phyloP scores from a whole-genome alignment of 129 eudicot species.

The Deinandra increscens region DNA sequence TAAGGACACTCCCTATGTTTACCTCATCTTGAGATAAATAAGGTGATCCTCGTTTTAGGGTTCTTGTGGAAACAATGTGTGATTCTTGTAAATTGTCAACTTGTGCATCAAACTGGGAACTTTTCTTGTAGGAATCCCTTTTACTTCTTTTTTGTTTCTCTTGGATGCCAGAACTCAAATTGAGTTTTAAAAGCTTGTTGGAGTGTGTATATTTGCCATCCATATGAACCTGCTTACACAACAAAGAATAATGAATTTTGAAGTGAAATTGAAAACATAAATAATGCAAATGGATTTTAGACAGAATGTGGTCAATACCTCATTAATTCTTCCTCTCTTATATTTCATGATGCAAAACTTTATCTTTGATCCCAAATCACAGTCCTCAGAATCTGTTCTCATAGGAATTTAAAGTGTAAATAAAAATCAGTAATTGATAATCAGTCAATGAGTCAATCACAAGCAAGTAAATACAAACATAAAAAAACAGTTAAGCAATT shows the following conservation, averaged over 20 bases:
- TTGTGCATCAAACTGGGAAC: slow-evolving; percentile 16
- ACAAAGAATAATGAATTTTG: background rate
- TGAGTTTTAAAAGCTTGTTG: slow-evolving; percentile 30
- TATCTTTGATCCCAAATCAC: slow-evolving; percentile 14
- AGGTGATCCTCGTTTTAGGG: slow-evolving; percentile 53
- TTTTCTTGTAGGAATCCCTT: slow-evolving; percentile 25
- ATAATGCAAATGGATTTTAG: background rate
- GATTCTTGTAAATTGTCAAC: slow-evolving; percentile 40
- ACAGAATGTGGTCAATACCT: slow-evolving; percentile 44
- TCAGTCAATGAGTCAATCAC: background rate
- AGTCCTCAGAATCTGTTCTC: slow-evolving; percentile 23
- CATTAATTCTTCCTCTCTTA: slow-evolving; percentile 56
- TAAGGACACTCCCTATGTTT: slow-evolving; percentile 33
- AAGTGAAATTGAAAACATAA: background rate
- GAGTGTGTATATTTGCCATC: slow-evolving; percentile 27
- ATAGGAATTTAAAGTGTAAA: slow-evolving; percentile 10
- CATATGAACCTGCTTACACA: slow-evolving; percentile 38
- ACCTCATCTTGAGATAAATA: slow-evolving; percentile 45
- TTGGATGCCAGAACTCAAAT: slow-evolving; percentile 24
- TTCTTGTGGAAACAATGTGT: slow-evolving; percentile 33
- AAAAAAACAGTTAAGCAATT: background rate
- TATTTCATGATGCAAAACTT: slow-evolving; percentile 44
- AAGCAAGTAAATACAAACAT: background rate
- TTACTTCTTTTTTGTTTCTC: slow-evolving; percentile 23
- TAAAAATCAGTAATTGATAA: background rate